Conservation (phyloP, 176 grass and related monocot species). For the Oropetium thomaeum region DNA sequence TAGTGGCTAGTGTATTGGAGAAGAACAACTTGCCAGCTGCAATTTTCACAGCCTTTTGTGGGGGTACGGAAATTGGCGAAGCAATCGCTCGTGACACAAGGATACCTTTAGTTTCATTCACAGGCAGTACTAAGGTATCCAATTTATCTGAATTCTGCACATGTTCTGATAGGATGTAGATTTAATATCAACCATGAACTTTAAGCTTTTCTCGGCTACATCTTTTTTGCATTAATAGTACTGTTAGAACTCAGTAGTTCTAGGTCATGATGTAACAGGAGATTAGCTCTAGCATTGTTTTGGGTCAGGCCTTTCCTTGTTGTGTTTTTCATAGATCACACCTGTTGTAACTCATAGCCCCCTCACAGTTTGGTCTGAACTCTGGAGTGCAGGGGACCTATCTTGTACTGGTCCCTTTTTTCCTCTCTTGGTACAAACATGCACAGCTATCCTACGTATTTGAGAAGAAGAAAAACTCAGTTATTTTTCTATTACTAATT, state of each 20-base stretch:
- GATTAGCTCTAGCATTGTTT: too few relatives aligned
- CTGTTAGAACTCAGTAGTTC: neutral
- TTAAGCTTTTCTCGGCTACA: neutral
- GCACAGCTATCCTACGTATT: too few relatives aligned
- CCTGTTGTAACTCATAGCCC: too few relatives aligned
- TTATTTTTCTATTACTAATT: neutral
- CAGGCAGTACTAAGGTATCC: conserved; percentile 88
- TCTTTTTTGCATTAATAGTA: neutral
- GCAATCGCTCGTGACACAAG: conserved; percentile 74
- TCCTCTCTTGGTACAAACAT: too few relatives aligned
- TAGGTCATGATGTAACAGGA: too few relatives aligned
- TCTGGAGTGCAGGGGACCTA: too few relatives aligned
- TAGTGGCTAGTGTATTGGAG: conserved; percentile 83
- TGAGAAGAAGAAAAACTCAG: too few relatives aligned
- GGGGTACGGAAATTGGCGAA: conserved; percentile 85
- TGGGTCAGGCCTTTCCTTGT: too few relatives aligned
- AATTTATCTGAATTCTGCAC: neutral
- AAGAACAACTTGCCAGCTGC: conserved; percentile 89
- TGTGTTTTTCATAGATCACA: too few relatives aligned
- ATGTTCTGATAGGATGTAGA: neutral
- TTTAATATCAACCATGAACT: neutral
- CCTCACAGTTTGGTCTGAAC: too few relatives aligned
- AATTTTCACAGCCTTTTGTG: conserved; percentile 97
- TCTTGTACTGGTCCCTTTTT: too few relatives aligned
- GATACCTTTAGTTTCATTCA: conserved; percentile 94